Base-by-base conservation (phyloP, 1,284 basidiomycete genomes). In the Exsudoporus floridanus region DNA sequence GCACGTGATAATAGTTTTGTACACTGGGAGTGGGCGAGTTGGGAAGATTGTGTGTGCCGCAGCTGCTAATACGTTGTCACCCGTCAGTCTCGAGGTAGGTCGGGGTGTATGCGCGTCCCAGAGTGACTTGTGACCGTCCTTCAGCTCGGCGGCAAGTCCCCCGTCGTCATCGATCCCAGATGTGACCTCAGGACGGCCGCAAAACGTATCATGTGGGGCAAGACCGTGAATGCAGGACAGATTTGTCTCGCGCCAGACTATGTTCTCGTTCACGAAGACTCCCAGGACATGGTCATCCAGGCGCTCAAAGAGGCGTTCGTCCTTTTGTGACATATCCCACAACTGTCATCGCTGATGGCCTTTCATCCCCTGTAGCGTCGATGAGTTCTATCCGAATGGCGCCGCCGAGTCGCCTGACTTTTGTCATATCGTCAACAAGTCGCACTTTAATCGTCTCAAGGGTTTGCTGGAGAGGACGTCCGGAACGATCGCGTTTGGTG, bases 11-110 rank as follows among this genome's bases (percentile, higher is more conserved):
- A 1, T 18, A 86, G 83, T 88, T 55, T 60, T 88, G 37, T 59
- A 59, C 46, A 59, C 63, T 78, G 88, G 88, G 57, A 85, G 82
- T 27, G 85, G 82, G 8, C 84, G 86, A 18, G 85, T 97, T 6
- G 94, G 81, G 1, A 83, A 78, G 60, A 84, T 97, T 54, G 82
- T 98, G 10, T 84, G 88, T 8, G 73, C 78, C 0, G 94, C 94
- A 0, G 93, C 93, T 4, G 93, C 91, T 9, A 90, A 94, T 70
- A 84, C 87, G 50, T 74, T 97, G 18, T 92, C 92, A 0, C 92
- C 94, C 0, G 77, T 89, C 23, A 88, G 91, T 7, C 81, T 94
- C 41, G 94, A 90, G 75, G 84, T 84, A 38, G 2, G 64, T 60
- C 3, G 4, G 3, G 4, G 9, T 35, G 4, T 31, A 34, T 51